Percentiles rank a stretch among this genome's conserved stretches.
Evolutionary conservation across 2,329 filamentous ascomycete species (phyloP).

Genomic region (Diatrype stigma): DNA sequence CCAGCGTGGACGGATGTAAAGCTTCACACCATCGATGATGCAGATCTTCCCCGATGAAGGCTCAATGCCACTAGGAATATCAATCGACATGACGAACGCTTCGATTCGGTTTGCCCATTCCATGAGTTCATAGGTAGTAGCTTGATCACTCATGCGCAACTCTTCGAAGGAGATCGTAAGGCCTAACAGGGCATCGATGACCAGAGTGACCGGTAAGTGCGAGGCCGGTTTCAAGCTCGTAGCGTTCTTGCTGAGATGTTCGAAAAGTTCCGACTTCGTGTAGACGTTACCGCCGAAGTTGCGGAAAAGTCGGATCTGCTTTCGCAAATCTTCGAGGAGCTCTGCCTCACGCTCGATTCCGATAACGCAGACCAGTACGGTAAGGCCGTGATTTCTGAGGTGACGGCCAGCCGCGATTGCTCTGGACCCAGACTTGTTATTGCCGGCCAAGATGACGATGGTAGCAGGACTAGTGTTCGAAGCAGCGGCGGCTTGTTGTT

Average conservation of each 20-base stretch:
- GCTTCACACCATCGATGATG: constrained; percentile 66
- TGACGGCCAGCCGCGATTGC: constrained; percentile 84
- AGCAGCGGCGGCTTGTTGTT: constrained; percentile 32
- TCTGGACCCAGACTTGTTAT: constrained; percentile 82
- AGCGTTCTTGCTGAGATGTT: constrained; percentile 48
- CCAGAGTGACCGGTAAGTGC: constrained; percentile 24
- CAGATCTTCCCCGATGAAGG: constrained; percentile 67
- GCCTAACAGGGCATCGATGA: constrained; percentile 80
- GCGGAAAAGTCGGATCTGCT: constrained; percentile 79
- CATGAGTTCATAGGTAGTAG: constrained; percentile 82
- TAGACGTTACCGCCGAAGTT: constrained; percentile 74
- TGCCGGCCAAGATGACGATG: constrained; percentile 83
- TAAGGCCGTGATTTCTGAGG: constrained; percentile 75
- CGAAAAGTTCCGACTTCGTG: constrained; percentile 57
- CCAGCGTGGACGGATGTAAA: constrained; percentile 78
- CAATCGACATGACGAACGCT: constrained; percentile 78
- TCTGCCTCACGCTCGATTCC: constrained; percentile 80
- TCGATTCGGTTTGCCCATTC: constrained; percentile 90
- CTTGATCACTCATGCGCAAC: constrained; percentile 75
- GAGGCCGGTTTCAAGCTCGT: constrained; percentile 25
- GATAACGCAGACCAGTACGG: constrained; percentile 78
- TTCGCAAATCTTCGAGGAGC: constrained; percentile 72
- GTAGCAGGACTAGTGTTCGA: constrained; percentile 31
- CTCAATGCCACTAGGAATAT: constrained; percentile 84
- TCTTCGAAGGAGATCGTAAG: constrained; percentile 87